Percentiles rank a stretch among this genome's conserved stretches.
Evolutionary conservation across 208 protist genomes (phyloP).

Genomic region (Porcisia deanei): DNA sequence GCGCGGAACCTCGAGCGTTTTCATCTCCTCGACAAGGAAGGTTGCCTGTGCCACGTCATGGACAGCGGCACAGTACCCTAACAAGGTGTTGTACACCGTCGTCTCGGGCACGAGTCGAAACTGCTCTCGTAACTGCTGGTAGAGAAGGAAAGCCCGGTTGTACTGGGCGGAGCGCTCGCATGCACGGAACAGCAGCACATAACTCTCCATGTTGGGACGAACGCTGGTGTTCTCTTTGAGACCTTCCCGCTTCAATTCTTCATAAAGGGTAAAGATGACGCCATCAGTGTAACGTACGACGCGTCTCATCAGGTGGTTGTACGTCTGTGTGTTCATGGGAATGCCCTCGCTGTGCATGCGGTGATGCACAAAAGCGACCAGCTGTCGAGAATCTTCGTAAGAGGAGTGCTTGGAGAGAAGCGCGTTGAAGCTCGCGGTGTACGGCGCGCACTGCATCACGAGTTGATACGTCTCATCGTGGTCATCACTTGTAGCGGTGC

Average conservation of each 20-base stretch:
- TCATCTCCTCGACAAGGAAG: slow-evolving; percentile 92
- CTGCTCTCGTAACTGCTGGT: slow-evolving; percentile 80
- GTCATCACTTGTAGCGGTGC: slow-evolving; percentile 16
- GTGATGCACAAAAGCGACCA: slow-evolving; percentile 73
- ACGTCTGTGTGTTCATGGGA: slow-evolving; percentile 87
- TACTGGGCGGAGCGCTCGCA: slow-evolving; percentile 88
- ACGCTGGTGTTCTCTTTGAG: slow-evolving; percentile 61
- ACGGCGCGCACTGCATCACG: slow-evolving; percentile 78
- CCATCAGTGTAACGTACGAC: slow-evolving; percentile 77
- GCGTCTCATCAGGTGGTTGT: slow-evolving; percentile 90
- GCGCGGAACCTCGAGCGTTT: slow-evolving; percentile 52
- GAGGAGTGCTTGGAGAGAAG: slow-evolving; percentile 53
- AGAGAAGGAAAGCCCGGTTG: slow-evolving; percentile 81
- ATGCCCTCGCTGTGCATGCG: slow-evolving; percentile 87
- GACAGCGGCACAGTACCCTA: slow-evolving; percentile 89
- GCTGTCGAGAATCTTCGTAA: slow-evolving; percentile 57
- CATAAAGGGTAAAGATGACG: slow-evolving; percentile 82
- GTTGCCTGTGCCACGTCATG: slow-evolving; percentile 86
- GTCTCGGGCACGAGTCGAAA: slow-evolving; percentile 81
- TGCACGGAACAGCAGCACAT: slow-evolving; percentile 81
- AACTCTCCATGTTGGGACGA: slow-evolving; percentile 79
- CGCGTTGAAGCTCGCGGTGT: slow-evolving; percentile 89
- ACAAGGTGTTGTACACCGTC: slow-evolving; percentile 83
- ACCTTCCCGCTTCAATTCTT: slow-evolving; percentile 81
- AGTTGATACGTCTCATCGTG: slow-evolving; percentile 71